These are phyloP conservation scores for Diaporthe sp. DNA, from an alignment of 2,329 filamentous ascomycete genomes.

Conservation along the genomic window DNA sequence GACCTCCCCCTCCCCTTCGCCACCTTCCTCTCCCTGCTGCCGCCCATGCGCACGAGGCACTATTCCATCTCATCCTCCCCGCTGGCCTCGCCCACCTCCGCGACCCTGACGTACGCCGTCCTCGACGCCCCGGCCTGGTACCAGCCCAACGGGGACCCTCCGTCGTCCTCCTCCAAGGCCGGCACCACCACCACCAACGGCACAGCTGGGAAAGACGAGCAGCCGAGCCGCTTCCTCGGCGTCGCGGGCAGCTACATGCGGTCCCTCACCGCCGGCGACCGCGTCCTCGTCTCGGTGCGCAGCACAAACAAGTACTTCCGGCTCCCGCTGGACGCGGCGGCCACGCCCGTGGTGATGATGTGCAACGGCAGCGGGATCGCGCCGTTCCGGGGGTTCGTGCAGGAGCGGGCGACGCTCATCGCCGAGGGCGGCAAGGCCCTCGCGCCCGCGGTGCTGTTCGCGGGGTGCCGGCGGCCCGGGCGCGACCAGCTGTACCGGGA, in stretches of 20 bases:
- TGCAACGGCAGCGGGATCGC: constrained; percentile 70
- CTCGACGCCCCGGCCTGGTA: constrained; percentile 69
- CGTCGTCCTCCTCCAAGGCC: too few species aligned
- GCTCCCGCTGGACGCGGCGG: constrained; percentile 60
- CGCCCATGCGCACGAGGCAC: constrained; percentile 67
- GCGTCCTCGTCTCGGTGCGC: constrained; percentile 64
- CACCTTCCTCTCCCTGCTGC: constrained; percentile 74
- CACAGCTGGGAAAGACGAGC: constrained; percentile 43
- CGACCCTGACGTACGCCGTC: constrained; percentile 77
- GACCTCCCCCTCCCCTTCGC: constrained; percentile 68
- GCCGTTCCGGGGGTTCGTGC: constrained; percentile 73
- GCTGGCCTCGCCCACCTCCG: constrained; percentile 66
- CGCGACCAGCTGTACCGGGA: constrained; percentile 73
- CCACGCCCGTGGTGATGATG: constrained; percentile 65
- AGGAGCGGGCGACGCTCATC: constrained; percentile 69
- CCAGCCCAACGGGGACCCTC: not conserved
- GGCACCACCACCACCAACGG: not conserved
- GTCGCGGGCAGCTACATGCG: constrained; percentile 73
- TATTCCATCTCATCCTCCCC: constrained; percentile 81
- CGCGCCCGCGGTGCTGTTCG: constrained; percentile 75
- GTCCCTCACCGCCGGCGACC: constrained; percentile 58
- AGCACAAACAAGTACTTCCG: constrained; percentile 61
- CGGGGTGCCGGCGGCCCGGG: constrained; percentile 70
- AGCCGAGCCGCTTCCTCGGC: constrained; percentile 59
- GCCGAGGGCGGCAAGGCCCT: constrained; percentile 61